Base-by-base conservation (phyloP, 352 stramenopile species). In the Pythium dissimile region DNA sequence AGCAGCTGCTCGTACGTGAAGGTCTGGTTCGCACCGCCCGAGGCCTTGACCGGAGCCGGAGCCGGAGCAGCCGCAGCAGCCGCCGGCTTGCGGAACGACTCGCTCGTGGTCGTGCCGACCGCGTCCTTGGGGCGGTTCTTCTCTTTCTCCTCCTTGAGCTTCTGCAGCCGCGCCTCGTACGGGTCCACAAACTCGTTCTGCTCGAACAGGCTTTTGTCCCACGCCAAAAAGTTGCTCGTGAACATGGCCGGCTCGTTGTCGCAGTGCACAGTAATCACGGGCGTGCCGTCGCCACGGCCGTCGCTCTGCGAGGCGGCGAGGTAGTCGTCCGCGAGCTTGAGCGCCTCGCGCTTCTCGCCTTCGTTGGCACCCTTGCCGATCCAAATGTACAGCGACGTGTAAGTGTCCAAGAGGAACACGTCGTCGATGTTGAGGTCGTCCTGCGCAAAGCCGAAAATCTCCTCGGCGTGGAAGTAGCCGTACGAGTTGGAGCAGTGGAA, bases 341-440 rank as follows among this genome's bases (percentile, higher is more conserved):
- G 60, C 5, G 77, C 63, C 28, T 88, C 75, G 24, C 73, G 71
- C 68, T 94, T 89, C 66, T 94, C 83, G 6, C 71, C 39, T 27
- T 92, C 80, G 51, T 88, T 94, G 5, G 81, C 83, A 55, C 80
- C 74, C 35, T 62, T 59, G 55, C 91, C 91, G 37, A 97, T 86
- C 91, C 91, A 97, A 13, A 97, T 75, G 64, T 92, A 97, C 46
- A 97, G 68, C 28, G 73, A 84, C 50, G 84, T 92, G 70, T 89
- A 96, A 48, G 83, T 91, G 69, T 97, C 89, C 11, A 97, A 66
- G 12, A 97, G 74, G 67, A 96, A 96, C 23, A 97, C 88, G 52
- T 98, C 89, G 45, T 95, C 86, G 8, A 81, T 74, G 67, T 93
- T 94, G 32, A 98, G 73, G 58, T 98, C 92, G 58, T 93, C 86